These are phyloP conservation scores for Leccinum broughii DNA, from an alignment of 768 basidiomycete genomes.

Conservation along the genomic window DNA sequence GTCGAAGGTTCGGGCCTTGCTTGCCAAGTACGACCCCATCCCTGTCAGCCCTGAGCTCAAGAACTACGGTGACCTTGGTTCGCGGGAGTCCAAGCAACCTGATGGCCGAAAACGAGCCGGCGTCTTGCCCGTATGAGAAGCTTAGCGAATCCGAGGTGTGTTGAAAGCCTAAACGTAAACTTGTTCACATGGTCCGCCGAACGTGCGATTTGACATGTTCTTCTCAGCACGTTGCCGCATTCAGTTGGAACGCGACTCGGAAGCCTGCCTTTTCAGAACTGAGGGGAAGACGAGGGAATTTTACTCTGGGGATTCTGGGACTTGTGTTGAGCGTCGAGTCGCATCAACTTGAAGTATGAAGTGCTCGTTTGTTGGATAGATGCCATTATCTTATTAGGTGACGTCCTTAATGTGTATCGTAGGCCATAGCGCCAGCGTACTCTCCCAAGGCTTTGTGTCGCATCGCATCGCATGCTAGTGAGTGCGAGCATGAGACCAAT, in stretches of 20 bases:
- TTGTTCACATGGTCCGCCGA: too few relatives aligned
- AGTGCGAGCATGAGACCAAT: too few relatives aligned
- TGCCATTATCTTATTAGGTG: too few relatives aligned
- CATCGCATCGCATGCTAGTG: too few relatives aligned
- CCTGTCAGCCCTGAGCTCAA: constrained; percentile 45
- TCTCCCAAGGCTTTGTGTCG: too few relatives aligned
- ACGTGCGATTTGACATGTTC: too few relatives aligned
- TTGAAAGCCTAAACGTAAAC: background rate
- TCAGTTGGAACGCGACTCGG: too few relatives aligned
- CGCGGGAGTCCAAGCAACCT: constrained; percentile 23
- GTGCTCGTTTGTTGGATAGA: background rate
- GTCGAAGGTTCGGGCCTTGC: constrained; percentile 15
- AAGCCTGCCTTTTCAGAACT: too few relatives aligned
- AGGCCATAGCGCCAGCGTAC: too few relatives aligned
- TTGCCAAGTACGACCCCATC: constrained; percentile 22
- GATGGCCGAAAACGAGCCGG: constrained; percentile 21
- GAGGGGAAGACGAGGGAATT: too few relatives aligned
- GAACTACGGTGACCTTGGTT: constrained; percentile 23
- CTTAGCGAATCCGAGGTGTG: constrained; percentile 1
- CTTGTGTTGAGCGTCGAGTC: background rate
- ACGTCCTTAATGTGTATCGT: too few relatives aligned
- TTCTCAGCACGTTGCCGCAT: too few relatives aligned
- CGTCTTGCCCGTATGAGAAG: constrained; percentile 15
- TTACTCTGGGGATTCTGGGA: background rate
- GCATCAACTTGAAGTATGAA: background rate